Evolutionary conservation across 192 early-diverging fungal genomes (phyloP), one percentile per base, ranked within the genome.

Genomic region (Chytriomyces sp.): DNA sequence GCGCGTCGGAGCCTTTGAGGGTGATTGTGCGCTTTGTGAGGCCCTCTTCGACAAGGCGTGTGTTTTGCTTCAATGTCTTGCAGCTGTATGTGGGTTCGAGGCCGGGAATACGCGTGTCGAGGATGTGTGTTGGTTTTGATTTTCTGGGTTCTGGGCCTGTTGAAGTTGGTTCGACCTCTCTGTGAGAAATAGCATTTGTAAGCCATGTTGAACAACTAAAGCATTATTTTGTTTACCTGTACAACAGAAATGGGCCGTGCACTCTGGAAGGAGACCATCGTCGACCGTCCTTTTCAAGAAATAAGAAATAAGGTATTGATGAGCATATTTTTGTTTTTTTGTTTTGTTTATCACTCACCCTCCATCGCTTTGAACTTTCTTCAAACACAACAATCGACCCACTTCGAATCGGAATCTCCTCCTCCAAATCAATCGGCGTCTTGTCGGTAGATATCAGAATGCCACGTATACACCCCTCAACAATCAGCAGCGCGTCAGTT

Each of bases 61-160:
- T 66, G 43, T 75, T 75, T 66, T 64, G 73, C 49, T 75, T 75
- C 7, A 75, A 64, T 3, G 73, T 75, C n/a, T 75, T 75, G 47
- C n/a, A 45, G 46, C 73, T 75, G 45, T 75, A 75, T 6, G 73
- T 75, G 5, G 73, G 73, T 66, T 75, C 73, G 11, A 75, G 73
- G 11, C 73, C 73, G 18, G 73, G 73, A 11, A 75, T 75, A 11
- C 73, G 28, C 11, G 61, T 50, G 47, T 75, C 73, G 6, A 75
- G 61, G 26, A 75, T 66, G 24, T 75, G 73, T 26, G 73, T 75
- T 50, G 73, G 73, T 45, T 53, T 45, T 11, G 47, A 16, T 35
- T 75, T 75, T 16, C 73, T 61, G 3, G 73, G 73, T 26, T 64
- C 73, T 26, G 73, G 73, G 7, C 23, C 63, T 5, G 20, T 11